Conservation (phyloP, 192 early-diverging fungal genomes). For the Coemansia sp. region DNA sequence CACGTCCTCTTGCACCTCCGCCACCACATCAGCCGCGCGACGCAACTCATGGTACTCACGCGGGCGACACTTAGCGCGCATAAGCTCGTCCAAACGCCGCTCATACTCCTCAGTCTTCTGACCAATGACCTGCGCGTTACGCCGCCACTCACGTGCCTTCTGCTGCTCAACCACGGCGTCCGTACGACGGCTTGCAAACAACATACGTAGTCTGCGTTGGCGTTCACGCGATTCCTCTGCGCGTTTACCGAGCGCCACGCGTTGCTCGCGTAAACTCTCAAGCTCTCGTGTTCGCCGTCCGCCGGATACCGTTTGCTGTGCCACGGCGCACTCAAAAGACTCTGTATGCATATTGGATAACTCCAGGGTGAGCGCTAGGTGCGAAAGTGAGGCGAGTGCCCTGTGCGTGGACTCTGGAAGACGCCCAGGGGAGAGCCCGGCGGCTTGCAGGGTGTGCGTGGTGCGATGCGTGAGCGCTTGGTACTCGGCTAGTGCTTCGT, state of each 20-base stretch:
- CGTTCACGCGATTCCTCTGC: slow-evolving; percentile 23
- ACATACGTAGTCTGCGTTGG: slow-evolving; percentile 11
- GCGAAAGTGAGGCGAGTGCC: slow-evolving; percentile 26
- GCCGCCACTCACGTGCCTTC: slow-evolving; percentile 48
- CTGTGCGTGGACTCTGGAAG: slow-evolving; percentile 7
- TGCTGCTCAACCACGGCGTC: slow-evolving; percentile 36
- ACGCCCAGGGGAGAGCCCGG: slow-evolving; percentile 5
- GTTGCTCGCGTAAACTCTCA: slow-evolving; percentile 1
- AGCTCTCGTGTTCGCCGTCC: slow-evolving; percentile 9
- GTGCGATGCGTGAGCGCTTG: slow-evolving; percentile 12
- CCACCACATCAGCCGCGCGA: slow-evolving; percentile 10
- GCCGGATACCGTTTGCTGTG: slow-evolving; percentile 14
- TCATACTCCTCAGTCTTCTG: slow-evolving; percentile 42
- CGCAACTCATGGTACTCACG: slow-evolving; percentile 23
- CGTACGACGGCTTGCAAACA: slow-evolving; percentile 16
- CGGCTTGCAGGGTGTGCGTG: slow-evolving; percentile 17
- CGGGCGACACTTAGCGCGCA: background rate
- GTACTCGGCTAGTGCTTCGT: slow-evolving; percentile 33
- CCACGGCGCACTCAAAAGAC: slow-evolving; percentile 34
- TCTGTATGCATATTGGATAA: slow-evolving; percentile 21
- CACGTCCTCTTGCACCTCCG: slow-evolving; percentile 9
- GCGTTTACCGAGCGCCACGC: background rate
- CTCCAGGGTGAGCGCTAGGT: slow-evolving; percentile 12
- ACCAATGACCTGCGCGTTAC: slow-evolving; percentile 34
- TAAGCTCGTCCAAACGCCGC: slow-evolving; percentile 16